Conservation (phyloP, 2,329 filamentous ascomycete genomes). For the Phaeosphaeriaceae sp. region DNA sequence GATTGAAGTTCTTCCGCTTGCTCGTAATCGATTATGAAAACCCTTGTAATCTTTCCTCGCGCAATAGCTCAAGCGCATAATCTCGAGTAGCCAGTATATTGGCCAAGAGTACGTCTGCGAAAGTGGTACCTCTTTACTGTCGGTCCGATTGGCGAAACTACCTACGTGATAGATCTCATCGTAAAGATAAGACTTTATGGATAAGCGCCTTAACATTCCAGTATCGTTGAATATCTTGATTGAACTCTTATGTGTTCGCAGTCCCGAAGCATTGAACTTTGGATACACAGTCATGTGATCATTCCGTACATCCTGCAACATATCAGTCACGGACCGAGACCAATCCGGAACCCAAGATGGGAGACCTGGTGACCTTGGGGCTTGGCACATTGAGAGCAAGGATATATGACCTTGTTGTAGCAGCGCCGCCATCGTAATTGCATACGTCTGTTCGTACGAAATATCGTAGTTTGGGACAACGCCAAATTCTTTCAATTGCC, state of each 20-base stretch:
- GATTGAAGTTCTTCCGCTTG: constrained; percentile 6
- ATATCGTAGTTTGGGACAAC: constrained; percentile 15
- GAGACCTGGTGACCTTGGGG: not conserved
- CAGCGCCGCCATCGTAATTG: constrained; percentile 11
- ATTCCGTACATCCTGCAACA: constrained; percentile 14
- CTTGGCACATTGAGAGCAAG: constrained; percentile 15
- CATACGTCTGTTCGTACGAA: constrained; percentile 9
- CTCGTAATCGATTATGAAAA: constrained; percentile 9
- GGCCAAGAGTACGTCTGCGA: constrained; percentile 8
- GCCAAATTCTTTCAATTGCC: constrained; percentile 10
- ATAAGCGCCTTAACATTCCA: not conserved
- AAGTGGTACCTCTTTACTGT: constrained; percentile 5
- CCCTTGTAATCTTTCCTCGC: not conserved
- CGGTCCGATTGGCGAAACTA: not conserved
- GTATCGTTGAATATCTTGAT: not conserved
- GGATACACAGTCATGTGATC: constrained; percentile 17
- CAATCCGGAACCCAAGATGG: constrained; percentile 21
- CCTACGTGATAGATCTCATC: not conserved
- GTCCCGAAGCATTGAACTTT: constrained; percentile 5
- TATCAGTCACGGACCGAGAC: constrained; percentile 13
- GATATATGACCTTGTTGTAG: constrained; percentile 19
- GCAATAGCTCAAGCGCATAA: constrained; percentile 12
- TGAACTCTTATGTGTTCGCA: not conserved
- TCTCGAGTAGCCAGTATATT: constrained; percentile 11
- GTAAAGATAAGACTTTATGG: not conserved